phyloP scores from a whole-genome alignment of 2,329 filamentous ascomycete species.

The Colletotrichum trifolii region DNA sequence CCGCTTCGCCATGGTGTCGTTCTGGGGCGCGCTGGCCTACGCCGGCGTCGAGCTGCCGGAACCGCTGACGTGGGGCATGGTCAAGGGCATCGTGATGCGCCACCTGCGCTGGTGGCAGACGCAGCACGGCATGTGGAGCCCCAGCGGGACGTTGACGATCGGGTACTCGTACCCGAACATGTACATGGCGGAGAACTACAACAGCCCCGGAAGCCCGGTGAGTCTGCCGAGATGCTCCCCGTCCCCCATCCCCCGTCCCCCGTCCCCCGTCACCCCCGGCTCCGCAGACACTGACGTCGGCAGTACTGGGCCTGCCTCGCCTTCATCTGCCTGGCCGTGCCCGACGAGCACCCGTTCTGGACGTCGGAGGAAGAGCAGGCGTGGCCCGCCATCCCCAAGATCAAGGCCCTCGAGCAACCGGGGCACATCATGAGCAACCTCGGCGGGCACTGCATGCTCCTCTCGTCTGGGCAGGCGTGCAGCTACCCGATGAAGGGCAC shows the following conservation, averaged over 20 bases:
- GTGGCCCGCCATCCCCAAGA: constrained; percentile 63
- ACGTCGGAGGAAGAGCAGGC: constrained; percentile 72
- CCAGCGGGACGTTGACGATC: constrained; percentile 79
- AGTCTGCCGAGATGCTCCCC: constrained; percentile 38
- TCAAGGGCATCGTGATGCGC: constrained; percentile 79
- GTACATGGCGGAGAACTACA: constrained; percentile 87
- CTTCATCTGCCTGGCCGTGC: constrained; percentile 78
- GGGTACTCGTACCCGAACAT: constrained; percentile 85
- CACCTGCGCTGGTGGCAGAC: constrained; percentile 85
- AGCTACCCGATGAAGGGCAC: constrained; percentile 85
- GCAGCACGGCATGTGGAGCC: constrained; percentile 78
- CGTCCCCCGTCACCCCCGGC: too few relatives aligned
- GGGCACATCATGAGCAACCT: constrained; percentile 78
- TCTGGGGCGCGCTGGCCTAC: constrained; percentile 83
- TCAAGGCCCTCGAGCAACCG: constrained; percentile 73
- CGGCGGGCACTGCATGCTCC: constrained; percentile 80
- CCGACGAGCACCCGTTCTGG: constrained; percentile 80
- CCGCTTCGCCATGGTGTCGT: constrained; percentile 86
- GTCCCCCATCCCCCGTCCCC: too few relatives aligned
- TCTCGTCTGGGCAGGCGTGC: constrained; percentile 83
- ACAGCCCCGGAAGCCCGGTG: constrained; percentile 75
- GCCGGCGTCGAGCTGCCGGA: constrained; percentile 78
- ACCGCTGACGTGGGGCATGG: constrained; percentile 81
- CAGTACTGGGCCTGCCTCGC: constrained; percentile 84
- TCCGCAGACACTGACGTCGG: constrained; percentile 28